Base-by-base conservation (phyloP, 805 yeast genomes). In the Ogataea trehaloabstinens region DNA sequence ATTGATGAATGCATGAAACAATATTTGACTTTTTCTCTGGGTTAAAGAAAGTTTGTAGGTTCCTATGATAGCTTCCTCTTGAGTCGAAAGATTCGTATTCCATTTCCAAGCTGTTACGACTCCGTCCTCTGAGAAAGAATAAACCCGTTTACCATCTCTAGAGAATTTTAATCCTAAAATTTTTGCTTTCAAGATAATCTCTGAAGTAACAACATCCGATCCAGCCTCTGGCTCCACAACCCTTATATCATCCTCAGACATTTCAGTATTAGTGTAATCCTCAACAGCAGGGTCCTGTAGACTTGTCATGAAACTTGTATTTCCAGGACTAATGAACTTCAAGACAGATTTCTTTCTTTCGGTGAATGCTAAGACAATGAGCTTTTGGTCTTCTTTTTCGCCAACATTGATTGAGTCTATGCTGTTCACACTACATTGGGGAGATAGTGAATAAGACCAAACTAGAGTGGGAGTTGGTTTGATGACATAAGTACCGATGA, bases 401-500 rank as follows among this genome's bases (percentile, higher is more conserved):
- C 50, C 56, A 34, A 48, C 40, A 5, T 41, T 48, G 35, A 39
- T 57, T n/a, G 59, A 50, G 35, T 56, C 78, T 61, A 76, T 53
- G 32, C 70, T 55, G 33, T 69, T 68, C 16, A 74, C 70, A 2
- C 60, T 42, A 15, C 72, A 60, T 19, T 66, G 63, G 5, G 81
- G 81, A 15, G 76, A 66, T 33, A 76, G 61, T 16, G 81, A 71
- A 49, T 67, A 64, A 3, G 80, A 71, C 81, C 81, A 76, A 28
- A 69, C 60, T 55, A 76, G 59, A 43, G 70, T 74, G n/a, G 82
- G 82, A 11, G 78, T 67, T 13, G 82, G 82, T 48, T 67, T 71
- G 36, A 74, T 68, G 24, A 76, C 61, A 50, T 70, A 74, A 25
- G 74, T 67, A 21, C 78, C 73, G 28, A 76, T 62, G 47, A 67